phyloP scores from a whole-genome alignment of 768 basidiomycete genomes.

The Rhizopogon sp. region DNA sequence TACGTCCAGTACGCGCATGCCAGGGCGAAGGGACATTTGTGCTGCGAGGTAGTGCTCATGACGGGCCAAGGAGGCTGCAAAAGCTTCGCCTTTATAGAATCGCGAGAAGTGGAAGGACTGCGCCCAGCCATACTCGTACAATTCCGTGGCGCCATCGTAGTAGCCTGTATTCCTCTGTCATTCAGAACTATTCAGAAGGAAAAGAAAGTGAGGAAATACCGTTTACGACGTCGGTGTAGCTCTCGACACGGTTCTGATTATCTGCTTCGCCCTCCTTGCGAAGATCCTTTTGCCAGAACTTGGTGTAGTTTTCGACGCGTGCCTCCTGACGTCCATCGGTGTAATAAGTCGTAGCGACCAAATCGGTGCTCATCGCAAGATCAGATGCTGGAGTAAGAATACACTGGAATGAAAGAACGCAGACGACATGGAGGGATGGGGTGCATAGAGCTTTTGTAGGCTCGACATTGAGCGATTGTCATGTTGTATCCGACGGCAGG shows the following conservation, averaged over 20 bases:
- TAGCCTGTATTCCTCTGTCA: constrained; percentile 52
- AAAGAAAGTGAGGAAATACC: constrained; percentile 36
- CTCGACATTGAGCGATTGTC: neutral
- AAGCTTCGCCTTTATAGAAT: constrained; percentile 88
- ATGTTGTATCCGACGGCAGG: neutral
- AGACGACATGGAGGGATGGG: neutral
- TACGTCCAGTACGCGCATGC: constrained; percentile 96
- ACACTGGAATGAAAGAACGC: neutral
- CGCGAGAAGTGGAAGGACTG: constrained; percentile 95
- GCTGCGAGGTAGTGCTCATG: constrained; percentile 97
- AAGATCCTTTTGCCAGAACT: constrained; percentile 88
- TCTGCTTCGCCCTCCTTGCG: constrained; percentile 62
- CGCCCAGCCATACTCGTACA: constrained; percentile 94
- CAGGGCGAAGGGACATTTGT: constrained; percentile 77
- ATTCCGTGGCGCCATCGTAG: constrained; percentile 93
- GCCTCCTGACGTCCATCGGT: constrained; percentile 56
- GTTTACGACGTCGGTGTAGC: constrained; percentile 92
- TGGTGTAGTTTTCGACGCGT: constrained; percentile 82
- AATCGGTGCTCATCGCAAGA: neutral
- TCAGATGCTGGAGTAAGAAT: neutral
- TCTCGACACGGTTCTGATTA: constrained; percentile 68
- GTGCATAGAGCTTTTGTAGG: constrained; percentile 3
- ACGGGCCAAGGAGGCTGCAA: constrained; percentile 68
- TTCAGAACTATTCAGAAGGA: neutral
- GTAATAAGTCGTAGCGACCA: constrained; percentile 18